Evolutionary conservation across 2,329 filamentous ascomycete genomes (phyloP).

Genomic region (Tetracladium maxilliforme): DNA sequence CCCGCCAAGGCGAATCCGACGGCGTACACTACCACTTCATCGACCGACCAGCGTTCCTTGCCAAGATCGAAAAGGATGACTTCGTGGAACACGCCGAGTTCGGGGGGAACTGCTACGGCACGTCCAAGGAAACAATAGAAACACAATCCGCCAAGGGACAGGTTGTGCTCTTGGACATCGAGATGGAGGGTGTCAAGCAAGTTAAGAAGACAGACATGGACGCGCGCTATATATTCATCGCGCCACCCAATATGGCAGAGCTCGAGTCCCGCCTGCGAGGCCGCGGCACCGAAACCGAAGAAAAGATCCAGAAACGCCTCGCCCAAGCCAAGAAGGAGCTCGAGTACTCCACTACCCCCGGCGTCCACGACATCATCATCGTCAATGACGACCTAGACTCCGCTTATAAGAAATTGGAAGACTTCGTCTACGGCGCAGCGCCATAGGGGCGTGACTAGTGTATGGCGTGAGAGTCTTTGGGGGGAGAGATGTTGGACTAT

Average conservation of each 20-base stretch:
- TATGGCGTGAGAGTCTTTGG: slow-evolving; percentile 2
- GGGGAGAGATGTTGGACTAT: no score
- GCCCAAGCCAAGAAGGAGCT: slow-evolving; percentile 61
- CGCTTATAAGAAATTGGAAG: slow-evolving; percentile 36
- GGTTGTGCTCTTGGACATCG: slow-evolving; percentile 82
- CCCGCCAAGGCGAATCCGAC: slow-evolving; percentile 60
- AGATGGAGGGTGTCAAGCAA: slow-evolving; percentile 97
- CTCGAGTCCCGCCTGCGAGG: slow-evolving; percentile 63
- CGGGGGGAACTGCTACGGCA: slow-evolving; percentile 77
- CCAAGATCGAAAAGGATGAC: slow-evolving; percentile 49
- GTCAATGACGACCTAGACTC: slow-evolving; percentile 50
- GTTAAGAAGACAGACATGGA: slow-evolving; percentile 63
- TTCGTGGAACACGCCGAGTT: slow-evolving; percentile 83
- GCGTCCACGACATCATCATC: slow-evolving; percentile 49
- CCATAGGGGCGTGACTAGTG: slow-evolving; percentile 15
- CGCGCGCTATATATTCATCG: slow-evolving; percentile 73
- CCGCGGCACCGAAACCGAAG: slow-evolving; percentile 66
- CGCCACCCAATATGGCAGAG: slow-evolving; percentile 60
- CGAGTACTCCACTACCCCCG: slow-evolving; percentile 52
- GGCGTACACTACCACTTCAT: slow-evolving; percentile 76
- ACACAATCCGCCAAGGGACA: slow-evolving; percentile 56
- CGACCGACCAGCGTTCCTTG: slow-evolving; percentile 48
- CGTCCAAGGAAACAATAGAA: slow-evolving; percentile 64
- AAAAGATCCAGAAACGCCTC: slow-evolving; percentile 53
- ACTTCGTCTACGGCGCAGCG: slow-evolving; percentile 28